Evolutionary conservation across 2,329 filamentous ascomycete species (phyloP), one percentile per base, ranked within the genome.

Genomic region (Fusarium pseudograminearum): DNA sequence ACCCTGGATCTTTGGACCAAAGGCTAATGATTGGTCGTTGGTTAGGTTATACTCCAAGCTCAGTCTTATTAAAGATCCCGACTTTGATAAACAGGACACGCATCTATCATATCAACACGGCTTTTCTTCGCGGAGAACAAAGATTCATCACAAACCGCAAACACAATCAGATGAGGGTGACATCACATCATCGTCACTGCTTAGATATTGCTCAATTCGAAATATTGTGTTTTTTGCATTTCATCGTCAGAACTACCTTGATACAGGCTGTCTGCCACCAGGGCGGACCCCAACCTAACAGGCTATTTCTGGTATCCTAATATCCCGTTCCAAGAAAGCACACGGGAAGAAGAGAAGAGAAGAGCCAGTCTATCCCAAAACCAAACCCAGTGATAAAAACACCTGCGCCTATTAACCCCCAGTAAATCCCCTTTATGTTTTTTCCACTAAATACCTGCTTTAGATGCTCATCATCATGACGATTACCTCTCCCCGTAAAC

Each of bases 391-490:
- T 40, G 36, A 41, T 56, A 67, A 33, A 47, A 57, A 51, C 47
- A 31, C 33, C 52, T 64, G 53, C 72, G 61, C 72, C 70, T 44
- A 45, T 55, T 36, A 45, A 41, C 41, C 59, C 20, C 41, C 55
- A 15, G 40, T 58, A 38, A 59, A 40, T 28, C 58, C 33, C 53
- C 52, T 30, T 54, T 57, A 65, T 65, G 28, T 52, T 54, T 60
- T 61, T 24, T 18, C 44, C 28, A 54, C 60, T 59, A 61, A 71
- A 57, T 28, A 61, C 68, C 59, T 65, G 59, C 70, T 63, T 50
- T 50, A 72, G 62, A 67, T 66, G 31, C 36, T 70, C 57, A 55
- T 70, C 62, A 65, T 72, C 69, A 55, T 72, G 53, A 18, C 30
- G 61, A 57, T 46, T 54, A 30, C 56, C 45, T 56, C 54, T 20